phyloP scores from a whole-genome alignment of 2,329 filamentous ascomycete species.

The Penicillium polonicum region DNA sequence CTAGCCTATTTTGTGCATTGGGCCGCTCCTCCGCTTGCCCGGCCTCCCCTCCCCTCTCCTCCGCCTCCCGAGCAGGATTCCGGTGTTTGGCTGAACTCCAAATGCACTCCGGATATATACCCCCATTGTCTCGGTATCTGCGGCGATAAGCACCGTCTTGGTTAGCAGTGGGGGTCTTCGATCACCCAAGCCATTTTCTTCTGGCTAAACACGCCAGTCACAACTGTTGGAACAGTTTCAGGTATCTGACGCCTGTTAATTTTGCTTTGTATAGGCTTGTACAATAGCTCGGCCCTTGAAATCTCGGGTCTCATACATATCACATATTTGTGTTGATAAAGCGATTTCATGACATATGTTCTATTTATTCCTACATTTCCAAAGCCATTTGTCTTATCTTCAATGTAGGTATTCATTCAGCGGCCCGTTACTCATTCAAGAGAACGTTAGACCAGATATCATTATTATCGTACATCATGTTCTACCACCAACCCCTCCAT shows the following conservation, averaged over 20 bases:
- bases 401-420: conserved; percentile 3
- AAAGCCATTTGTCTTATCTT: background rate
- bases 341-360: background rate
- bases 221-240: background rate
- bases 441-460: conserved; percentile 13
- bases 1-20: background rate
- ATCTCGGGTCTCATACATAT: background rate
- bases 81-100: background rate
- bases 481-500: conserved; percentile 70
- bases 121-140: background rate
- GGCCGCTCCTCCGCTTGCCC: background rate
- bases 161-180: background rate
- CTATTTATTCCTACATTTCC: background rate
- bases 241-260: background rate
- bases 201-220: background rate
- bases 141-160: background rate
- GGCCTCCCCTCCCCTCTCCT: background rate
- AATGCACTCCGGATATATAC: background rate
- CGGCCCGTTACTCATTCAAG: conserved; percentile 7
- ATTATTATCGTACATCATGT: conserved; percentile 58
- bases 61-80: background rate
- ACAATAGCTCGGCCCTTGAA: background rate
- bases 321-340: background rate
- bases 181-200: background rate
- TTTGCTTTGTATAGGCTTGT: background rate